Evolutionary conservation across 768 basidiomycete species (phyloP).

Genomic region (Trametes cingulata): DNA sequence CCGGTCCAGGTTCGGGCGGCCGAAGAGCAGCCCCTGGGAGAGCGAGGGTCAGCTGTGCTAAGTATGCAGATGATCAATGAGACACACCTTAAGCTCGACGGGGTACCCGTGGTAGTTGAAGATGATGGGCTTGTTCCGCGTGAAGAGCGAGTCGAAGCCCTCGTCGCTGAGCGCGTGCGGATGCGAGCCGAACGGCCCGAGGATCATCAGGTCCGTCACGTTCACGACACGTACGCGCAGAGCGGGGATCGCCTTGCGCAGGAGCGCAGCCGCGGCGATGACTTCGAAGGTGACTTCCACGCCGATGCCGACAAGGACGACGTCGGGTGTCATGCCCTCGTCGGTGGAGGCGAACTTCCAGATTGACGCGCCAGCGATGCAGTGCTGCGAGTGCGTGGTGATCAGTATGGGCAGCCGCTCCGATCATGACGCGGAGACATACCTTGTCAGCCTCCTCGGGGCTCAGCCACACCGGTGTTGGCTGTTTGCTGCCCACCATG

Average conservation of each 20-base stretch:
- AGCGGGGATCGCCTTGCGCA: constrained; percentile 66
- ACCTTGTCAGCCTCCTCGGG: constrained; percentile 74
- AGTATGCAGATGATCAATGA: too few relatives aligned
- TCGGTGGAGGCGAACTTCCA: constrained; percentile 85
- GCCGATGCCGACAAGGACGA: constrained; percentile 85
- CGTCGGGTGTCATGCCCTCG: constrained; percentile 69
- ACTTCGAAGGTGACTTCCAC: constrained; percentile 89
- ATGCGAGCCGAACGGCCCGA: constrained; percentile 66
- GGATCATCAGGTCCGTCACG: constrained; percentile 86
- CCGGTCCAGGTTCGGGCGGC: constrained; percentile 49
- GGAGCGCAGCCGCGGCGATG: constrained; percentile 79
- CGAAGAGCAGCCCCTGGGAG: constrained; percentile 52
- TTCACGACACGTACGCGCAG: constrained; percentile 87
- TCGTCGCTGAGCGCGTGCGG: constrained; percentile 69
- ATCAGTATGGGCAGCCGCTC: too few relatives aligned
- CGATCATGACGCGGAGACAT: constrained; percentile 15
- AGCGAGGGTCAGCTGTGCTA: not conserved
- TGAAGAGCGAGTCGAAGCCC: constrained; percentile 73
- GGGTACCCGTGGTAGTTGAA: constrained; percentile 88
- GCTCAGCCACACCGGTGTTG: constrained; percentile 75
- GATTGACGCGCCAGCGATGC: constrained; percentile 81
- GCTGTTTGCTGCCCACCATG: constrained; percentile 88
- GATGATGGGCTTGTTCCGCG: constrained; percentile 63
- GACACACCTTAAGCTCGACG: constrained; percentile 56
- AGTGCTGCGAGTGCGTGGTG: constrained; percentile 50